Conservation (phyloP, 1,139 yeast species). For the Sugiyamaella xylanicola region DNA sequence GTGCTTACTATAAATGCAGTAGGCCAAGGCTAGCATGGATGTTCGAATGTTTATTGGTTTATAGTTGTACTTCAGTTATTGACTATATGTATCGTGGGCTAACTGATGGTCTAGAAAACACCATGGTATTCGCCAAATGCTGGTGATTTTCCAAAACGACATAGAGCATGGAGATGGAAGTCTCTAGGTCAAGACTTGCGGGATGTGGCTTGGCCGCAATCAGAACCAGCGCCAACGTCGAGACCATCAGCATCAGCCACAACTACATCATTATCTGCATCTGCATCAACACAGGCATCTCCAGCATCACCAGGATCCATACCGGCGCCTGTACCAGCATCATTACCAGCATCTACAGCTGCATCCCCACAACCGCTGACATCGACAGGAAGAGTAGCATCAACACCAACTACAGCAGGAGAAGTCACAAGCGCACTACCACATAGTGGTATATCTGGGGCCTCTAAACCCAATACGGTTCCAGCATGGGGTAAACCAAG, state of each 20-base stretch:
- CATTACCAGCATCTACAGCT: neutral
- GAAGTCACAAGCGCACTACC: neutral
- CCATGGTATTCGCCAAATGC: conserved; percentile 28
- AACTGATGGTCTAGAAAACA: conserved; percentile 8
- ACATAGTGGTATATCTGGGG: too few species aligned
- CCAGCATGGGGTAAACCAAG: neutral
- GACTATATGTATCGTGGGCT: too few species aligned
- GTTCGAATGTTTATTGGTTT: too few species aligned
- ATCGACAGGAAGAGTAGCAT: too few species aligned
- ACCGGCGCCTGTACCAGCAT: neutral
- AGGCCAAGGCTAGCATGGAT: too few species aligned
- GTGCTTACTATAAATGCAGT: too few species aligned
- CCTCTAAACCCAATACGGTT: too few species aligned
- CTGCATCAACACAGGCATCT: conserved; percentile 7
- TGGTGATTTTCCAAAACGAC: conserved; percentile 22
- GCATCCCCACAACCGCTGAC: neutral
- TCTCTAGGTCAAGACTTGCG: conserved; percentile 6
- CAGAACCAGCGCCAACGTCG: conserved; percentile 8
- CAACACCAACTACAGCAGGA: neutral
- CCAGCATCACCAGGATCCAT: neutral
- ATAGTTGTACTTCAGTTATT: too few species aligned
- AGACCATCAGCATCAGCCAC: conserved; percentile 5
- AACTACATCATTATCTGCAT: neutral
- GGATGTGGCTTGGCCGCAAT: conserved; percentile 14
- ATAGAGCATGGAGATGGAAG: conserved; percentile 16